Evolutionary conservation across 495 filamentous ascomycete genomes (phyloP).

Genomic region (Aspergillus bridgeri): DNA sequence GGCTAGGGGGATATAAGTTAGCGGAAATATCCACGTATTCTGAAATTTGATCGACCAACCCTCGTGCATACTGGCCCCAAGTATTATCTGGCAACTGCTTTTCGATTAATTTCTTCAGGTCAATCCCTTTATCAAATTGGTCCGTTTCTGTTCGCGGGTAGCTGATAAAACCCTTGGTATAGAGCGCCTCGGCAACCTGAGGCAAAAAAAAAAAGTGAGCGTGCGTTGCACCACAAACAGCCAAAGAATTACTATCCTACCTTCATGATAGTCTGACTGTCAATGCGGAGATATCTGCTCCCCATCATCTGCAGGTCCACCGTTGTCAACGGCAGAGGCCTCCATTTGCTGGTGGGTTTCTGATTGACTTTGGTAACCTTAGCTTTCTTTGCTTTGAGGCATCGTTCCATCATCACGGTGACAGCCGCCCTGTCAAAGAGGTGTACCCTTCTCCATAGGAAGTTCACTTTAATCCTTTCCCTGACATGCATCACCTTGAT

Average conservation of each 20-base stretch:
- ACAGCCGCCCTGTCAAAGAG: slow-evolving; percentile 87
- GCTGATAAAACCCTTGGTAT: slow-evolving; percentile 92
- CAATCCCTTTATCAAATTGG: slow-evolving; percentile 87
- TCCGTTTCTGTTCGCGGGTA: slow-evolving; percentile 98
- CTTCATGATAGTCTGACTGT: slow-evolving; percentile 83
- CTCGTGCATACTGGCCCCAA: slow-evolving; percentile 83
- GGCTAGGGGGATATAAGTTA: slow-evolving; percentile 34
- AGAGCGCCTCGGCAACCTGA: slow-evolving; percentile 77
- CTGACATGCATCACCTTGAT: slow-evolving; percentile 80
- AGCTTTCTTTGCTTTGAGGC: slow-evolving; percentile 70
- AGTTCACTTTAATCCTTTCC: slow-evolving; percentile 76
- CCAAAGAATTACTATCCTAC: slow-evolving; percentile 24
- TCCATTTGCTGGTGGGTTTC: slow-evolving; percentile 93
- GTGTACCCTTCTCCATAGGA: slow-evolving; percentile 76
- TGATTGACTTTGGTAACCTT: slow-evolving; percentile 78
- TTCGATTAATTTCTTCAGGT: slow-evolving; percentile 73
- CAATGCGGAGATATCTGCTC: slow-evolving; percentile 77
- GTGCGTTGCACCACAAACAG: not conserved
- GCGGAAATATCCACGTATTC: not conserved
- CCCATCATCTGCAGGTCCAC: slow-evolving; percentile 99
- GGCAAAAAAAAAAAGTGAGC: slow-evolving; percentile 15
- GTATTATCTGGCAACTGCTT: slow-evolving; percentile 72
- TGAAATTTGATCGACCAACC: slow-evolving; percentile 30
- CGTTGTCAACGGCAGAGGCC: slow-evolving; percentile 88
- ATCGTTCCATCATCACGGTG: slow-evolving; percentile 79